Evolutionary conservation across 768 basidiomycete genomes (phyloP), one percentile per base, ranked within the genome.

Genomic region (Inosperma sp.): DNA sequence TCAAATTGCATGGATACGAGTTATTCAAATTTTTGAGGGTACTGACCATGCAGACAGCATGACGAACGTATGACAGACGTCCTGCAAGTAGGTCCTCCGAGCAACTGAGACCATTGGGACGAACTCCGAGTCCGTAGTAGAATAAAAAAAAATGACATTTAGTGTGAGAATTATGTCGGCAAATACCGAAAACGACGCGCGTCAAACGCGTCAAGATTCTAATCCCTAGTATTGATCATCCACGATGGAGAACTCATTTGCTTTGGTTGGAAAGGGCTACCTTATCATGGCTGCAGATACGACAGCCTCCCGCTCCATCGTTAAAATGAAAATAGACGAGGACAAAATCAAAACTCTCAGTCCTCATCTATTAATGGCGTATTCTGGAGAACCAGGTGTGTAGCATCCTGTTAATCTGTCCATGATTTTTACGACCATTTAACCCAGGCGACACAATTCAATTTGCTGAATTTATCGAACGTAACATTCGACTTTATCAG

Each of bases 241-340:
- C 48, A 55, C 49, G 54, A 94, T 96, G 92, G 93, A 96, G 65
- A 88, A 83, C 46, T 91, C 90, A 14, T 93, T 97, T 66, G 93
- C 87, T 30, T 64, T 97, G 48, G 88, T 82, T 33, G 94, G 94
- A 43, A 95, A 96, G 66, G 94, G 84, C 62, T 99, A 92, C 70
- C 86, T 92, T 49, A 80, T 99, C 55, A 72, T 99, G 59, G 93
- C 94, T 2, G 84, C 93, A 8, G 95, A 98, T 70, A 92, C 86
- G 7, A 89, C 84, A 12, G 83, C 93, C 7, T 83, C 86, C 3
- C 80, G 91, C 59, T 96, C 93, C 26, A 91, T 99, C 69, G 85
- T 98, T 65, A 95, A 93, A 73, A 96, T 98, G 93, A 96, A 98
- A 75, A 66, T 78, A 30, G 93, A 96, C 70, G 89, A 91, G 72